Conservation (phyloP, 2,329 filamentous ascomycete species). For the Pestalotiopsis sp. region DNA sequence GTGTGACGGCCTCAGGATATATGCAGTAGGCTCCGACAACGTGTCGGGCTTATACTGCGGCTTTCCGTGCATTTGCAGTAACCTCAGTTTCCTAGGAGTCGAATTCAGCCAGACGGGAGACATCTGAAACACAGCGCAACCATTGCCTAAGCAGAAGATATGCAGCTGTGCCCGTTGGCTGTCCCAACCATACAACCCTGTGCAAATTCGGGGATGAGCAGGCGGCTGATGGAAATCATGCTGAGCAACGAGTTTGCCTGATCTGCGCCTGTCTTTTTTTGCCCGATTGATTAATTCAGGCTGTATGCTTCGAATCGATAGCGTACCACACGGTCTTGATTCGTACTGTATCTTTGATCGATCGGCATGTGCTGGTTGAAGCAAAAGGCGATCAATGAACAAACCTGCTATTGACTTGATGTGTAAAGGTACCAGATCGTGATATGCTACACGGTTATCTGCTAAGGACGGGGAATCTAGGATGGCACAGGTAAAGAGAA, state of each 20-base stretch:
- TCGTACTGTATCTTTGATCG: neutral
- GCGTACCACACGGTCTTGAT: too few species aligned
- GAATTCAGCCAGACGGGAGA: constrained; percentile 3
- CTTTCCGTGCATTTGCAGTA: constrained; percentile 2
- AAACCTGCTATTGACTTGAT: neutral
- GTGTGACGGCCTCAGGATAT: neutral
- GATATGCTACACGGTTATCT: neutral
- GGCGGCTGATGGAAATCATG: neutral
- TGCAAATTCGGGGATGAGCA: neutral
- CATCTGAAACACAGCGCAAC: constrained; percentile 13
- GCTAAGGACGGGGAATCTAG: neutral
- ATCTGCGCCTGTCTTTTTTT: too few species aligned
- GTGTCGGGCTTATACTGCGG: constrained; percentile 4
- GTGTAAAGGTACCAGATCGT: neutral
- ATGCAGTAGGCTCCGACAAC: constrained; percentile 3
- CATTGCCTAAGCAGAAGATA: constrained; percentile 2
- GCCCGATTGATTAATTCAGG: neutral
- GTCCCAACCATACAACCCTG: neutral
- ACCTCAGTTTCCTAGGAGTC: neutral
- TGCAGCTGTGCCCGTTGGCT: constrained; percentile 8
- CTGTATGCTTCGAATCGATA: too few species aligned
- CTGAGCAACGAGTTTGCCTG: too few species aligned
- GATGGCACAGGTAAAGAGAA: neutral
- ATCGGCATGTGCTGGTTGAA: neutral
- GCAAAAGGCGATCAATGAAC: neutral